These are phyloP conservation scores for Taphrina populina DNA, from an alignment of 1,139 yeast genomes.

Conservation along the genomic window DNA sequence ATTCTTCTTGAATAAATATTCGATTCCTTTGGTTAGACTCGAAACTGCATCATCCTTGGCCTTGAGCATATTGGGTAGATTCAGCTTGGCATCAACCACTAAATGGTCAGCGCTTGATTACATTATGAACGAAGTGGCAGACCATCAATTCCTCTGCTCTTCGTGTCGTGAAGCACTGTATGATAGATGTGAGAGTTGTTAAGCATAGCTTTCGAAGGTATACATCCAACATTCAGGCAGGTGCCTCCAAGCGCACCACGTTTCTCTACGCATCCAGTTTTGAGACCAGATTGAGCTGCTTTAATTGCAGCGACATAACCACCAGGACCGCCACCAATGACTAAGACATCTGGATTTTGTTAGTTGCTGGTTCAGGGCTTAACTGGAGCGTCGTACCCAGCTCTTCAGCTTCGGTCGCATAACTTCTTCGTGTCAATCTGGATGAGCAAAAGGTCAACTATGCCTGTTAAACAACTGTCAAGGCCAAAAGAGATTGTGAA, in stretches of 20 bases:
- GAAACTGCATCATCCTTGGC: constrained; percentile 89
- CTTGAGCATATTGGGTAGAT: constrained; percentile 77
- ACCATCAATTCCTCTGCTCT: constrained; percentile 82
- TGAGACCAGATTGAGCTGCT: constrained; percentile 92
- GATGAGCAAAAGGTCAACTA: constrained; percentile 6
- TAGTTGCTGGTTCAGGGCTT: background rate
- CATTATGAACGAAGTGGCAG: background rate
- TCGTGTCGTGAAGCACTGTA: constrained; percentile 80
- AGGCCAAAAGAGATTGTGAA: no score
- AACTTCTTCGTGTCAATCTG: constrained; percentile 12
- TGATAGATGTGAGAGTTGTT: constrained; percentile 94
- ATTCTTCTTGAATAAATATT: constrained; percentile 91
- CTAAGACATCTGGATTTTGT: constrained; percentile 41
- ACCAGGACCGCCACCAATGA: constrained; percentile 99
- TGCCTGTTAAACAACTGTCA: no score
- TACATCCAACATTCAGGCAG: constrained; percentile 96
- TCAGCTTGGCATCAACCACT: constrained; percentile 64
- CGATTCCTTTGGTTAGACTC: constrained; percentile 90
- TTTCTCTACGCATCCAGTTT: constrained; percentile 95
- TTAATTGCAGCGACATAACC: constrained; percentile 96
- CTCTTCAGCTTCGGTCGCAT: constrained; percentile 32
- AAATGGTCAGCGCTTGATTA: background rate
- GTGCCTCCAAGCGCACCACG: constrained; percentile 97
- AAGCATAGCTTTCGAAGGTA: constrained; percentile 92
- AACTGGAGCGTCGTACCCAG: constrained; percentile 7